phyloP scores from a whole-genome alignment of 176 grass and related monocot genomes.

The Otatea glauca region DNA sequence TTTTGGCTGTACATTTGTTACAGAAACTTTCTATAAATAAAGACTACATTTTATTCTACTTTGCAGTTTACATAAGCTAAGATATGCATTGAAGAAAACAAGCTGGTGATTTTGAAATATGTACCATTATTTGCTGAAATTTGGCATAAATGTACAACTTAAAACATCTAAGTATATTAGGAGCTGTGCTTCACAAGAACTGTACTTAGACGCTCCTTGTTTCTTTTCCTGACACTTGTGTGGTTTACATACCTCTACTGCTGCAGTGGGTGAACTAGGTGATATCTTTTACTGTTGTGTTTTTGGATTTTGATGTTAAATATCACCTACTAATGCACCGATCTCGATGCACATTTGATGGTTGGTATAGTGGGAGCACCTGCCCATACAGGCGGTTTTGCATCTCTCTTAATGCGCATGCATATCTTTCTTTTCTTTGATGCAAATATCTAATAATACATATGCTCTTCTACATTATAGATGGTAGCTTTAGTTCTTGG shows the following conservation, averaged over 20 bases:
- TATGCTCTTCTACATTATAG: background rate
- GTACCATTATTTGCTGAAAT: background rate
- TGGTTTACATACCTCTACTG: constrained; percentile 11
- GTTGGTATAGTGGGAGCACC: background rate
- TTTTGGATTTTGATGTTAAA: constrained; percentile 17
- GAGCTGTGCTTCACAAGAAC: constrained; percentile 24
- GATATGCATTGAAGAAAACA: constrained; percentile 2
- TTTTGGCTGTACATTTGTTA: constrained; percentile 1
- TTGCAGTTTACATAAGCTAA: constrained; percentile 8
- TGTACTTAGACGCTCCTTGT: background rate
- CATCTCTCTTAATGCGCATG: constrained; percentile 1
- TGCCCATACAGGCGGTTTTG: background rate
- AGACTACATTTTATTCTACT: background rate
- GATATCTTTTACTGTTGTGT: constrained; percentile 10
- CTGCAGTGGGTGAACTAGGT: constrained; percentile 18
- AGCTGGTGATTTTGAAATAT: constrained; percentile 10
- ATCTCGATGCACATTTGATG: background rate
- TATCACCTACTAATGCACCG: constrained; percentile 3
- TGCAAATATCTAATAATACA: constrained; percentile 20
- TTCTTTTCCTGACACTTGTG: background rate
- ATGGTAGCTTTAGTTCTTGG: background rate
- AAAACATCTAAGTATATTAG: constrained; percentile 8
- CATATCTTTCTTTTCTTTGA: constrained; percentile 6
- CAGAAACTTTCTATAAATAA: background rate
- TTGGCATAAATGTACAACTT: constrained; percentile 4